phyloP scores from a whole-genome alignment of 2,329 filamentous ascomycete species.

The Geosmithia morbida region DNA sequence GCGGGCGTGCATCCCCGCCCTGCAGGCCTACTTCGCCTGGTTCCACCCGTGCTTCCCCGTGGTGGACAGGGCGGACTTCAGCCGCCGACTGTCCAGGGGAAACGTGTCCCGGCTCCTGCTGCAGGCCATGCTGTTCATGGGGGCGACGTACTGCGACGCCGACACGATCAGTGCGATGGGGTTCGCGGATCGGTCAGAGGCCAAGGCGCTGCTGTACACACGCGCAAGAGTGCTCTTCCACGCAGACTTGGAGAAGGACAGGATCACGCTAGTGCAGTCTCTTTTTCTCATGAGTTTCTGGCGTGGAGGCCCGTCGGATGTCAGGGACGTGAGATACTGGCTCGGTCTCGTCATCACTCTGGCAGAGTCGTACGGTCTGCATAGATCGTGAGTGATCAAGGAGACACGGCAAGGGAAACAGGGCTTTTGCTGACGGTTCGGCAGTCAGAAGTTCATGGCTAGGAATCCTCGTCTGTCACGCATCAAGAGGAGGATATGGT shows the following conservation, averaged over 20 bases:
- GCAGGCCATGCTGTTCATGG: constrained; percentile 39
- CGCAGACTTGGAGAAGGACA: constrained; percentile 35
- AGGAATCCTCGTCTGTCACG: constrained; percentile 6
- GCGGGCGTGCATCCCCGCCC: constrained; percentile 23
- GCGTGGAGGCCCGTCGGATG: constrained; percentile 31
- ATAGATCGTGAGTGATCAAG: constrained; percentile 19
- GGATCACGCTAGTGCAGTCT: constrained; percentile 31
- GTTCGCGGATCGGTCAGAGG: constrained; percentile 30
- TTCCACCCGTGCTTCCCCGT: constrained; percentile 43
- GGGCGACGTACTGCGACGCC: constrained; percentile 36
- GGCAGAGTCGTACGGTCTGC: constrained; percentile 32
- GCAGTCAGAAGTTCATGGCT: constrained; percentile 1
- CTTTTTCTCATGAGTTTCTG: constrained; percentile 42
- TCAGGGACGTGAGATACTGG: constrained; percentile 35
- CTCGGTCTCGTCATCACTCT: constrained; percentile 33
- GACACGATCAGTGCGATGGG: constrained; percentile 26
- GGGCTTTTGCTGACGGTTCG: background rate
- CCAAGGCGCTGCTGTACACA: constrained; percentile 34
- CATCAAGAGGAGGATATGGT: constrained; percentile 34
- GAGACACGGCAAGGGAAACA: background rate
- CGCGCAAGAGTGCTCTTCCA: constrained; percentile 36
- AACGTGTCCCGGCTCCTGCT: constrained; percentile 32
- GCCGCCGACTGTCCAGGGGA: constrained; percentile 20
- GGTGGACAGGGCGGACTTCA: constrained; percentile 29
- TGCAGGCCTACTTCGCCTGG: constrained; percentile 39